These are phyloP conservation scores for Debaryomyces sp. DNA, from an alignment of 1,139 yeast species.

Conservation along the genomic window DNA sequence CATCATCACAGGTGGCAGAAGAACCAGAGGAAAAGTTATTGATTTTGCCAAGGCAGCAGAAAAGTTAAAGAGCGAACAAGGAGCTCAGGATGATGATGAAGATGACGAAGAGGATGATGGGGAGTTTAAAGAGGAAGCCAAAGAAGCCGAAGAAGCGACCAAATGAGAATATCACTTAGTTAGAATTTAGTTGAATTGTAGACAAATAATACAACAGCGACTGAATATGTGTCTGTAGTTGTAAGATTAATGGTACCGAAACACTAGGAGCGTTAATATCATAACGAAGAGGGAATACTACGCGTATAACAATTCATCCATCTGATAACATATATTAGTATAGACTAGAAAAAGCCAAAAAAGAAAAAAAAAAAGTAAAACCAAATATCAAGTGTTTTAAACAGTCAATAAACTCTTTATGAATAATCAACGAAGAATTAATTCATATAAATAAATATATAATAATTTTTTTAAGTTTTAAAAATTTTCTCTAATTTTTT, in stretches of 20 bases:
- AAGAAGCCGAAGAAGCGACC: background rate
- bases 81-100: conserved; percentile 45
- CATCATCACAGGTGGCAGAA: conserved; percentile 80
- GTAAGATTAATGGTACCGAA: background rate
- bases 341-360: background rate
- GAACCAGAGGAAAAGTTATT: conserved; percentile 88
- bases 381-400: conserved; percentile 2
- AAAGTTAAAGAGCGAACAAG: conserved; percentile 59
- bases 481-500: conserved; percentile 1
- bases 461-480: conserved; percentile 2
- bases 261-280: background rate
- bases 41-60: conserved; percentile 88
- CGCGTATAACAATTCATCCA: background rate
- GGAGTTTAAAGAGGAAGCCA: conserved; percentile 6
- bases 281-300: background rate
- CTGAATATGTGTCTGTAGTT: background rate
- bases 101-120: conserved; percentile 10
- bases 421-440: background rate
- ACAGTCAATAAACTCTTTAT: background rate
- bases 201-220: background rate
- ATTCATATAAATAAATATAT: conserved; percentile 4
- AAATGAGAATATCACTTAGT: background rate
- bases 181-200: background rate
- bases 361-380: background rate
- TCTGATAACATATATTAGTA: background rate